Conservation (phyloP, 1,139 yeast genomes). For the Schizosaccharomyces versatilis region DNA sequence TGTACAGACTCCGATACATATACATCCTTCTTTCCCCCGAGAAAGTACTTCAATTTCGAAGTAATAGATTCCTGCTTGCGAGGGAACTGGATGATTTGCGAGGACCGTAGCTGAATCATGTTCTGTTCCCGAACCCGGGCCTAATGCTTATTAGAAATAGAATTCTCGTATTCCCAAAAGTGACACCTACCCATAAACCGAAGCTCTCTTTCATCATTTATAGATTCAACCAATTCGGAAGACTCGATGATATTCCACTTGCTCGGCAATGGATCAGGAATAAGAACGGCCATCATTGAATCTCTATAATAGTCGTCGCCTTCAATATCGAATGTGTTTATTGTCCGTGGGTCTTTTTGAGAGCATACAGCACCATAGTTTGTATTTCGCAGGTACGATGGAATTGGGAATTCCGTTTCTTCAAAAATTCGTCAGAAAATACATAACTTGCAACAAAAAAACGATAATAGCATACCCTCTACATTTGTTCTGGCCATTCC, state of each 20-base stretch:
- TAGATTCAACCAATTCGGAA: constrained; percentile 7
- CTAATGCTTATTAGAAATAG: constrained; percentile 3
- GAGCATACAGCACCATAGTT: too few relatives aligned
- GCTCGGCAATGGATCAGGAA: constrained; percentile 4
- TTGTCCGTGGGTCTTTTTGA: too few relatives aligned
- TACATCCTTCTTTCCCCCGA: constrained; percentile 21
- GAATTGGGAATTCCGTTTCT: too few relatives aligned
- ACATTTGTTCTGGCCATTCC: too few relatives aligned
- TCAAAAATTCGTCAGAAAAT: too few relatives aligned
- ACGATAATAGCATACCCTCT: too few relatives aligned
- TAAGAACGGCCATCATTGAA: not conserved
- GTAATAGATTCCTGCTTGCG: constrained; percentile 32
- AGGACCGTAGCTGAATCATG: constrained; percentile 20
- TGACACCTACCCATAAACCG: constrained; percentile 7
- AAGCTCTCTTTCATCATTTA: constrained; percentile 8
- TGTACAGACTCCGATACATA: constrained; percentile 20
- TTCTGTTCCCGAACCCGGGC: constrained; percentile 12
- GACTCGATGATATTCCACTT: constrained; percentile 8
- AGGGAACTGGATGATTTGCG: constrained; percentile 25
- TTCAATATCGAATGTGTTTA: too few relatives aligned
- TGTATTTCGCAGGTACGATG: too few relatives aligned
- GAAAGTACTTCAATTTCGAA: constrained; percentile 30
- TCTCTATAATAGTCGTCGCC: too few relatives aligned
- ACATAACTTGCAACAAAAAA: too few relatives aligned
- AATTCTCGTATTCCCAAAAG: not conserved